phyloP scores from a whole-genome alignment of 495 filamentous ascomycete genomes.

The Penicillium daleae region DNA sequence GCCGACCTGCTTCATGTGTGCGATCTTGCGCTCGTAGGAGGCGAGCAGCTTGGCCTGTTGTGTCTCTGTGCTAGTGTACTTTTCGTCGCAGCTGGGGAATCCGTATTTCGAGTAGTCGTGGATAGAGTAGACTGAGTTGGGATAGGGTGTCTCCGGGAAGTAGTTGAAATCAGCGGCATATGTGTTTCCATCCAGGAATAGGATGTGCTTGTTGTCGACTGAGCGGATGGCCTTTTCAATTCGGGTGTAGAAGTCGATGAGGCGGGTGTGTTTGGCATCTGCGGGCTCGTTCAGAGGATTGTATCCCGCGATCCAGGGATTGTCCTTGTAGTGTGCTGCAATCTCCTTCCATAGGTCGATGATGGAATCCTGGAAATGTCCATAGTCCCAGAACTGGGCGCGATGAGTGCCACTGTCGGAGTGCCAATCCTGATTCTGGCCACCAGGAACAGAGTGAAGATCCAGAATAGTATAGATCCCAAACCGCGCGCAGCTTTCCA shows the following conservation, averaged over 20 bases:
- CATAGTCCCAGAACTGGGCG: not conserved
- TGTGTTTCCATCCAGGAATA: not conserved
- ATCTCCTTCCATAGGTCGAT: not conserved
- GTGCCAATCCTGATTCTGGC: not conserved
- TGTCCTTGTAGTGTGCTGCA: not conserved
- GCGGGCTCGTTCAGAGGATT: not conserved
- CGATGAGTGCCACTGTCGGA: not conserved
- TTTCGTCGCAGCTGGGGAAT: not conserved
- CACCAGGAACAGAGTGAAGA: not conserved
- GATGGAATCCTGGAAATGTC: not conserved
- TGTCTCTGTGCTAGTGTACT: not conserved
- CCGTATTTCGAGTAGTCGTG: conserved; percentile 2
- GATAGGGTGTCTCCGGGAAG: not conserved
- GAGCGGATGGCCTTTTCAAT: conserved; percentile 1
- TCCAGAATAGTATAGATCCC: not conserved
- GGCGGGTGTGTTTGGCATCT: not conserved
- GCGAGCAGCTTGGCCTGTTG: not conserved
- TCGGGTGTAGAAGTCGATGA: conserved; percentile 1
- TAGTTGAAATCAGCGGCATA: conserved; percentile 1
- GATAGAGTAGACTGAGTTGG: conserved; percentile 1
- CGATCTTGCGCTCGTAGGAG: not conserved
- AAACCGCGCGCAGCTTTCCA: not conserved
- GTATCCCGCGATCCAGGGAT: not conserved
- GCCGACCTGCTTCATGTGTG: not conserved
- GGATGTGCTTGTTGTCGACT: not conserved